These are phyloP conservation scores for Penicillium sp. DNA, from an alignment of 2,329 filamentous ascomycete species.

Conservation along the genomic window DNA sequence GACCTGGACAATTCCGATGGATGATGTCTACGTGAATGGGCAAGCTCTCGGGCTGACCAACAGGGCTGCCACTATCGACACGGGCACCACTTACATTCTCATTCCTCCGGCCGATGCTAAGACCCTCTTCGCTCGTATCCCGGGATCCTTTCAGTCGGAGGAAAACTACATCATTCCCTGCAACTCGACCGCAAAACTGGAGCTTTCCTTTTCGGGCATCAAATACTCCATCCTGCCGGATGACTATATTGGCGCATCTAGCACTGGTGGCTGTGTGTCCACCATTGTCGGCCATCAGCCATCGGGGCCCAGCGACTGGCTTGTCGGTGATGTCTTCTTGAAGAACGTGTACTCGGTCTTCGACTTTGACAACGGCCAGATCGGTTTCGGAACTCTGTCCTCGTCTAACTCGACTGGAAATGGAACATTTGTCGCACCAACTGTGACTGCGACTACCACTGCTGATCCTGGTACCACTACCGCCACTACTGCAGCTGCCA, in stretches of 20 bases:
- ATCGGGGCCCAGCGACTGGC: constrained; percentile 66
- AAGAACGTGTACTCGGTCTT: constrained; percentile 91
- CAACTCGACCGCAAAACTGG: constrained; percentile 62
- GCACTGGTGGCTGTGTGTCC: constrained; percentile 57
- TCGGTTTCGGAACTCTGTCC: constrained; percentile 42
- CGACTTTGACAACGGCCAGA: constrained; percentile 64
- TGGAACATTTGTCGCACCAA: constrained; percentile 20
- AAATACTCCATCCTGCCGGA: constrained; percentile 68
- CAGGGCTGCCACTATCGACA: constrained; percentile 75
- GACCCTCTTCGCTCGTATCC: constrained; percentile 68
- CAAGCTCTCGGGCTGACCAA: constrained; percentile 57
- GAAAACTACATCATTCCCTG: constrained; percentile 75
- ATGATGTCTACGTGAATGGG: constrained; percentile 66
- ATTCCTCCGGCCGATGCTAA: constrained; percentile 69
- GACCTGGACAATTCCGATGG: constrained; percentile 75
- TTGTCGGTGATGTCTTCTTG: constrained; percentile 83
- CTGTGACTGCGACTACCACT: constrained; percentile 19
- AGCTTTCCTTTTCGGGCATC: constrained; percentile 69
- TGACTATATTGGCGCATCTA: constrained; percentile 66
- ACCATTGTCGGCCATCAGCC: constrained; percentile 75
- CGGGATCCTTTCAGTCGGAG: constrained; percentile 61
- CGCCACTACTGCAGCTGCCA: constrained; percentile 7
- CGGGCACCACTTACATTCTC: constrained; percentile 79
- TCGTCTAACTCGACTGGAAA: constrained; percentile 20
- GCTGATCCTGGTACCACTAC: constrained; percentile 13